Conservation (phyloP, 345 rosid species). For the Clarkia xantiana region DNA sequence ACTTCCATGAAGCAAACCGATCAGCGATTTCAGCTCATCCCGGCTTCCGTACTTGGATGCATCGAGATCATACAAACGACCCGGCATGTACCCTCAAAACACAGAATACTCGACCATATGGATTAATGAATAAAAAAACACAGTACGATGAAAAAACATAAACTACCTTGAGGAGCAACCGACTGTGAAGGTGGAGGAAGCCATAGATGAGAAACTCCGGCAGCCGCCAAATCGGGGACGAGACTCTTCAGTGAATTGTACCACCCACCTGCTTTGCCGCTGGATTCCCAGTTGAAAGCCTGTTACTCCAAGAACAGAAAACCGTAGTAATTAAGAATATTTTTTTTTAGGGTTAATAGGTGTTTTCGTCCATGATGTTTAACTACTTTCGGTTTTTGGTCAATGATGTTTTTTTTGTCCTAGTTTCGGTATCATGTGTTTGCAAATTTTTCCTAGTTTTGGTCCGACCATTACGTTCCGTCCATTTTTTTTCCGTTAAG, state of each 20-base stretch:
- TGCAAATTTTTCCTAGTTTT: too few species aligned
- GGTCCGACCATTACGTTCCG: too few species aligned
- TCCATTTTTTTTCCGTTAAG: too few species aligned
- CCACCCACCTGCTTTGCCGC: constrained; percentile 59
- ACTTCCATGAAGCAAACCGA: constrained; percentile 29
- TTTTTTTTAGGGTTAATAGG: too few species aligned
- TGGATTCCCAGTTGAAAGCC: constrained; percentile 93
- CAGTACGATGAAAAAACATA: too few species aligned
- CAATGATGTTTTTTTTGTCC: too few species aligned
- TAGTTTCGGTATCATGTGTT: too few species aligned
- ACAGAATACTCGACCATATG: not conserved
- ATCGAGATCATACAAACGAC: constrained; percentile 67
- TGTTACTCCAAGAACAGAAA: constrained; percentile 9
- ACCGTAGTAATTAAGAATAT: not conserved
- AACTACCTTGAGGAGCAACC: constrained; percentile 38
- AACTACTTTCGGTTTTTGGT: too few species aligned
- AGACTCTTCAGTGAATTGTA: constrained; percentile 49
- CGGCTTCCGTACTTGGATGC: constrained; percentile 61
- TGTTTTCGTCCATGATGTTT: too few species aligned
- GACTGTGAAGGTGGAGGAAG: constrained; percentile 95
- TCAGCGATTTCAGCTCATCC: constrained; percentile 36
- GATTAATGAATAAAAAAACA: not conserved
- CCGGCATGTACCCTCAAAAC: constrained; percentile 64
- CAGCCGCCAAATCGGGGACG: constrained; percentile 40
- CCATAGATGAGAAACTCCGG: constrained; percentile 82